Percentiles rank a stretch among this genome's conserved stretches.
Evolutionary conservation across 225 moss, liverwort and hornwort genomes (phyloP).

Genomic region (Anthoceros angustus): DNA sequence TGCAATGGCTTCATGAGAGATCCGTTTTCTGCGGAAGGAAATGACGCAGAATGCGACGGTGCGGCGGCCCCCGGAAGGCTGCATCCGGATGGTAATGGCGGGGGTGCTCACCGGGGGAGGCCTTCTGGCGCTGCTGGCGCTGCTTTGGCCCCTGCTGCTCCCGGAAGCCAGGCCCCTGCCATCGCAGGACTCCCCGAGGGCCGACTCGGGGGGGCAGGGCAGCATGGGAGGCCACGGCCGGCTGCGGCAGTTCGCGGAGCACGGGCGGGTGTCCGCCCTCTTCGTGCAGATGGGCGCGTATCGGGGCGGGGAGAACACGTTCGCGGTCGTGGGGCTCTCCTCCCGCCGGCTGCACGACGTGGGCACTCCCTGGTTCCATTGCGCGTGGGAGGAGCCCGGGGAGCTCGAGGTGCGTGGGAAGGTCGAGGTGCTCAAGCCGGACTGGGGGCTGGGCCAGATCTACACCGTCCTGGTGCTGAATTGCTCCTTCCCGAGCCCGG

Average conservation of each 20-base stretch:
- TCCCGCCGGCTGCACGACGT: constrained; percentile 24
- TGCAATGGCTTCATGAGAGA: too few species aligned
- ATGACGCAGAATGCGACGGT: too few species aligned
- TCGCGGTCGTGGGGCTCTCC: constrained; percentile 35
- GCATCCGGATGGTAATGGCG: too few species aligned
- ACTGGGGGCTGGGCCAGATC: constrained; percentile 47
- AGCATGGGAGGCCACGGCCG: too few species aligned
- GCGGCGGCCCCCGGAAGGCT: too few species aligned
- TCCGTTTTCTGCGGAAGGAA: too few species aligned
- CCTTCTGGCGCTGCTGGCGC: too few species aligned
- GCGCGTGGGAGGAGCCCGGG: constrained; percentile 19
- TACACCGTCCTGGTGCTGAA: constrained; percentile 46
- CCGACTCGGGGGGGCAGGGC: too few species aligned
- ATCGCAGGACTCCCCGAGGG: too few species aligned
- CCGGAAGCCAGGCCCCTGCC: too few species aligned
- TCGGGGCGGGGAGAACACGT: constrained; percentile 20
- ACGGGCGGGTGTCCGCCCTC: constrained; percentile 33
- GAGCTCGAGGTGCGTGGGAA: background rate
- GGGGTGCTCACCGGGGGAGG: too few species aligned
- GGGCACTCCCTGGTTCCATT: constrained; percentile 19
- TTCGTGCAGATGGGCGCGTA: constrained; percentile 49
- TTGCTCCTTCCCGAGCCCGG: constrained; percentile 22
- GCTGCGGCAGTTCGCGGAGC: background rate
- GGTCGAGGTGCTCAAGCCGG: constrained; percentile 23
- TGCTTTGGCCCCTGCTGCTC: too few species aligned